Evolutionary conservation across 2,329 filamentous ascomycete species (phyloP).

Genomic region (Talaromyces islandicus): DNA sequence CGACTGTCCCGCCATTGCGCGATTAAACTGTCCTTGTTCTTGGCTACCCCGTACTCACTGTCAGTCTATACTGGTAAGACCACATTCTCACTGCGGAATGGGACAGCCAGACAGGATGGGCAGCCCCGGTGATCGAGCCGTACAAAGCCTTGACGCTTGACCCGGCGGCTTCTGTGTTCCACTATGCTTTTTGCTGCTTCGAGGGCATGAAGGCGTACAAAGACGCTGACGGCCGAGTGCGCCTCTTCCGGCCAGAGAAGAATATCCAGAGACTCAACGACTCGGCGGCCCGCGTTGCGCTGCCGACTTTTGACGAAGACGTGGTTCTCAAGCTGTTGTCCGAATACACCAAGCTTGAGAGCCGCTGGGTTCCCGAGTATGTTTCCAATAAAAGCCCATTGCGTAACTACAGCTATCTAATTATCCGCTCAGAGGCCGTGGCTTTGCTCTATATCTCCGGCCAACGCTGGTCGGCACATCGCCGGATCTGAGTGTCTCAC

Average conservation of each 20-base stretch:
- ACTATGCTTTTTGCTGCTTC: constrained; percentile 90
- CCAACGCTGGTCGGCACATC: constrained; percentile 98
- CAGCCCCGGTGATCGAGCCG: constrained; percentile 64
- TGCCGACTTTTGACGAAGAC: constrained; percentile 74
- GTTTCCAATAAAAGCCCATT: not conserved
- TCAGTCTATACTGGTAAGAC: constrained; percentile 43
- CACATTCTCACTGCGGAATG: constrained; percentile 79
- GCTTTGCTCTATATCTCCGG: constrained; percentile 91
- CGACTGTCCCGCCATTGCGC: not conserved
- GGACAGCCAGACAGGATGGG: constrained; percentile 63
- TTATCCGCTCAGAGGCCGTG: constrained; percentile 48
- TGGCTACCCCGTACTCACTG: not conserved
- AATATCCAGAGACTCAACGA: constrained; percentile 59
- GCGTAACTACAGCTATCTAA: not conserved
- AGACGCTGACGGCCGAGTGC: constrained; percentile 63
- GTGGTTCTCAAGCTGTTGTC: constrained; percentile 75
- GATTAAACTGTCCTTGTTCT: not conserved
- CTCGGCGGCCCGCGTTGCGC: constrained; percentile 50
- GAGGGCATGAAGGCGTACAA: constrained; percentile 75
- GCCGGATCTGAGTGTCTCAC: constrained; percentile 81
- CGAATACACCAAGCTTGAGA: constrained; percentile 71
- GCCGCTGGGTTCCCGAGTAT: constrained; percentile 80
- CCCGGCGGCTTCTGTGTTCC: constrained; percentile 73
- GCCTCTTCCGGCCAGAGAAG: constrained; percentile 69
- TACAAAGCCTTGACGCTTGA: constrained; percentile 73